Evolutionary conservation across 208 protist genomes (phyloP), one percentile per base, ranked within the genome.

Genomic region (Leishmania lainsoni): DNA sequence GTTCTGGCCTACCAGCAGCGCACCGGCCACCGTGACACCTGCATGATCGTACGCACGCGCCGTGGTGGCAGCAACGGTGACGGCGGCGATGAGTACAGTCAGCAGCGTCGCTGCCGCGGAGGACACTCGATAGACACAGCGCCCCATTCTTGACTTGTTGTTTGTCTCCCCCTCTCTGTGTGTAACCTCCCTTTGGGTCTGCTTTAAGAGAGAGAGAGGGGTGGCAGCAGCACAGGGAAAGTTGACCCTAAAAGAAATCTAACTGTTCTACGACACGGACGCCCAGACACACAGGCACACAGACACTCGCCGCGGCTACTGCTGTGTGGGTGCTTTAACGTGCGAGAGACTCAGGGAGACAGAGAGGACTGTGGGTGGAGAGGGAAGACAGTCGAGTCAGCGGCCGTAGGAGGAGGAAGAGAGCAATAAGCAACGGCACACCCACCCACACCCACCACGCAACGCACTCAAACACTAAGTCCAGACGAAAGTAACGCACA

Each of bases 21-120:
- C 5, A n/a, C 90, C 92, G 16, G 90, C 85, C 29, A 95, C 86
- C 32, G 84, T 90, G 66, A 45, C 26, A 3, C 75, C 56, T 20
- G n/a, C 75, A 52, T 65, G 58, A 48, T 65, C 52, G 75, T 68
- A 78, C 51, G 75, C 73, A 29, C 51, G 49, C 48, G 59, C 52
- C 49, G 17, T 68, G 49, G 51, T 52, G 69, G 72, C 4, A 10
- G 66, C 14, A 26, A 75, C 63, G 35, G 39, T 20, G 32, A 29
- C 59, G 48, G 63, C 45, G 58, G 61, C 17, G 48, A 35, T 35
- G 54, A 32, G 5, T 56, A 65, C 54, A 10, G 69, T 26, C 74
- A 81, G 49, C 51, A 65, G 75, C 39, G 9, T 35, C 26, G 26
- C 75, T 35, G 58, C 12, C 26, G 58, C 75, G 8, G 39, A 5